phyloP scores from a whole-genome alignment of 257 asterid species.

The Scutellaria baicalensis region DNA sequence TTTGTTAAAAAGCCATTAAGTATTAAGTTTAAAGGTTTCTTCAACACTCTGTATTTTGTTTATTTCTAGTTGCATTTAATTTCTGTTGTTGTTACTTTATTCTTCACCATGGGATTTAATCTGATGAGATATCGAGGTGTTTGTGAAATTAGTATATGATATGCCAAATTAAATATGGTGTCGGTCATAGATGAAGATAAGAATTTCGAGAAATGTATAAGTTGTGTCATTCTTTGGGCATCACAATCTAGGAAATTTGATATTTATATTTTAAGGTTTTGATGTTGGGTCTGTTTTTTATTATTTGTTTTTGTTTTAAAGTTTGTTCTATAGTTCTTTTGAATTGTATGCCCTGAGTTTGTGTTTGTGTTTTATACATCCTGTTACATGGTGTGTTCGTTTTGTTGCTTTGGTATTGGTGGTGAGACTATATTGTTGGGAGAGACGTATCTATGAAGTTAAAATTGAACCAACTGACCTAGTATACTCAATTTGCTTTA shows the following conservation, averaged over 20 bases:
- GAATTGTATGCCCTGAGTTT: not conserved
- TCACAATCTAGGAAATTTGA: not conserved
- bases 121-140: not conserved
- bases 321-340: not conserved
- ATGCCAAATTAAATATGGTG: not conserved
- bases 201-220: not conserved
- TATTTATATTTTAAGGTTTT: too few species aligned
- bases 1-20: slow-evolving; percentile 75
- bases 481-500: not conserved
- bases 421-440: not conserved
- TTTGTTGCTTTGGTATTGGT: not conserved
- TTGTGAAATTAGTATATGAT: not conserved
- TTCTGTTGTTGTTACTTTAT: not conserved
- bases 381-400: too few species aligned
- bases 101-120: not conserved
- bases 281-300: too few species aligned
- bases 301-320: too few species aligned
- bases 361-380: not conserved
- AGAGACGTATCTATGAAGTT: not conserved
- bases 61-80: not conserved
- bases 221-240: not conserved
- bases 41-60: not conserved
- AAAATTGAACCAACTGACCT: not conserved
- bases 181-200: too few species aligned
- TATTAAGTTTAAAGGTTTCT: slow-evolving; percentile 71